Percentiles rank a stretch among this genome's conserved stretches.
phyloP scores from a whole-genome alignment of 169 alveolate genomes.

The Cystoisospora suis region DNA sequence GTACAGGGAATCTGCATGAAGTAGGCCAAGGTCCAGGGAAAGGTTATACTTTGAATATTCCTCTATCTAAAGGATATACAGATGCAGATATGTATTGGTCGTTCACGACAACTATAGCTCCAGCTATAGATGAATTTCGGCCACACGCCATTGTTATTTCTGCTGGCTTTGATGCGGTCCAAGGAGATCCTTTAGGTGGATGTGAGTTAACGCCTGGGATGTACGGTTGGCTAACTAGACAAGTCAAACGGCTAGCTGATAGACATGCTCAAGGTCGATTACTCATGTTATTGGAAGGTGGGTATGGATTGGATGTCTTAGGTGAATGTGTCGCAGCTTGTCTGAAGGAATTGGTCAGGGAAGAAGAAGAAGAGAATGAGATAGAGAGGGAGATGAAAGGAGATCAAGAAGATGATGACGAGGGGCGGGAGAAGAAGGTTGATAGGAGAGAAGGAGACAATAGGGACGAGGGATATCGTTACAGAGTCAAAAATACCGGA shows the following conservation, averaged over 20 bases:
- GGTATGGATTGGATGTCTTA: background rate
- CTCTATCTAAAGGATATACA: slow-evolving; percentile 71
- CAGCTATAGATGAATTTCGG: slow-evolving; percentile 86
- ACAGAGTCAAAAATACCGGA: background rate
- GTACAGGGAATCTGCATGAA: background rate
- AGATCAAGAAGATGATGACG: background rate
- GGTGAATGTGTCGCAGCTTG: background rate
- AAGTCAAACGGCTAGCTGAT: slow-evolving; percentile 88
- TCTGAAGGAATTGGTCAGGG: background rate
- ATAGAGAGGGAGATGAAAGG: background rate
- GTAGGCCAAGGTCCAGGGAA: slow-evolving; percentile 29
- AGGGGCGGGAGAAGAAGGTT: background rate
- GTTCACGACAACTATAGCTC: slow-evolving; percentile 77
- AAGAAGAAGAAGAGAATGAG: background rate
- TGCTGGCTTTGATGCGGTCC: slow-evolving; percentile 95
- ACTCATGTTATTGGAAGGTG: slow-evolving; percentile 89
- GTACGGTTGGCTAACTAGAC: slow-evolving; percentile 88
- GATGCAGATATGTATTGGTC: slow-evolving; percentile 75
- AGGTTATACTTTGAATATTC: slow-evolving; percentile 72
- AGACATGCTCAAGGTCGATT: slow-evolving; percentile 87
- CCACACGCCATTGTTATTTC: slow-evolving; percentile 94
- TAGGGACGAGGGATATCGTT: background rate
- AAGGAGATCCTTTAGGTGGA: slow-evolving; percentile 82
- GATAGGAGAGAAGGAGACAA: background rate
- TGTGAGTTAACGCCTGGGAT: slow-evolving; percentile 83